Conservation (phyloP, 176 grass and related monocot genomes). For the Secale cereale region DNA sequence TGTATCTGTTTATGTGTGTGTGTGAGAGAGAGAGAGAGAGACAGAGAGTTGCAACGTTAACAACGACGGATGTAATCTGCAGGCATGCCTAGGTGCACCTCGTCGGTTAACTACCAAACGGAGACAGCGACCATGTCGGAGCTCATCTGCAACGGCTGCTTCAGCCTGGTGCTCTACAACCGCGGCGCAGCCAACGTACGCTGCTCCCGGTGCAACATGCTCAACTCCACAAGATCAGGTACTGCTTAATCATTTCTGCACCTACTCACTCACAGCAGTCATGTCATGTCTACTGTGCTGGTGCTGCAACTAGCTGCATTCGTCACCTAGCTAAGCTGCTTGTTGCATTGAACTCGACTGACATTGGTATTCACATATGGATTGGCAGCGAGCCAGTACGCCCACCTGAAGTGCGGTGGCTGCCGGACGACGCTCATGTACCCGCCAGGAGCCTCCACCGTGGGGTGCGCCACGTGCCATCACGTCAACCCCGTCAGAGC, state of each 20-base stretch:
- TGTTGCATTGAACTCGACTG: background rate
- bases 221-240: conserved; percentile 63
- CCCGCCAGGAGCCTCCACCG: conserved; percentile 39
- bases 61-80: background rate
- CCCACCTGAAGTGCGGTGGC: conserved; percentile 42
- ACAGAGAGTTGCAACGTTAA: too few relatives aligned
- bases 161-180: conserved; percentile 43
- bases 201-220: conserved; percentile 35
- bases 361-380: background rate
- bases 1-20: too few relatives aligned
- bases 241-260: background rate
- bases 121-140: conserved; percentile 36
- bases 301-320: background rate
- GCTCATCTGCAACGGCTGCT: conserved; percentile 53
- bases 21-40: too few relatives aligned
- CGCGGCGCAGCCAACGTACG: conserved; percentile 47
- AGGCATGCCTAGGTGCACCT: conserved; percentile 16
- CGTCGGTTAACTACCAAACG: background rate
- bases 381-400: conserved; percentile 33
- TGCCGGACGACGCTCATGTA: conserved; percentile 48
- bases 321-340: background rate
- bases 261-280: background rate
- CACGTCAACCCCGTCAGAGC: conserved; percentile 38
- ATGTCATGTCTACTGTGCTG: background rate
- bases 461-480: conserved; percentile 41